Percentiles rank a stretch among this genome's conserved stretches.
Conservation (phyloP, 2,329 filamentous ascomycete species). For the Trematosphaeria pertusa region DNA sequence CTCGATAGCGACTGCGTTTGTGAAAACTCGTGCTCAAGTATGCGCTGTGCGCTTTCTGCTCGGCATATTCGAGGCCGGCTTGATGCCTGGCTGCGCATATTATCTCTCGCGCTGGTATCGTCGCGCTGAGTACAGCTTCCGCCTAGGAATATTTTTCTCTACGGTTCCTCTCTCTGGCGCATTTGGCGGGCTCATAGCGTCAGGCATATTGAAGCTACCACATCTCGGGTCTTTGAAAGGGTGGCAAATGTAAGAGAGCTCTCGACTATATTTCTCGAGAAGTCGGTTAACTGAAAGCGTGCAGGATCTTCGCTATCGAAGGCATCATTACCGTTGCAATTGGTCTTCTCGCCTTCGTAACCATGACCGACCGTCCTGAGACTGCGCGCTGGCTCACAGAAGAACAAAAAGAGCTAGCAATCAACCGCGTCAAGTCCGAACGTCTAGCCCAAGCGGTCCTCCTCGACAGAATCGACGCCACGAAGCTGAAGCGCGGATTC, state of each 20-base stretch:
- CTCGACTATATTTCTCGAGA: neutral
- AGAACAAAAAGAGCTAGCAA: conserved; percentile 68
- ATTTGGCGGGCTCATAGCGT: conserved; percentile 68
- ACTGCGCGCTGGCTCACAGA: conserved; percentile 68
- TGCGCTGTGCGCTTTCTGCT: conserved; percentile 70
- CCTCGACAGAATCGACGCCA: conserved; percentile 65
- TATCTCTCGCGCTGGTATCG: conserved; percentile 74
- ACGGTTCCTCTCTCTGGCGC: conserved; percentile 72
- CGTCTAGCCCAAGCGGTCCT: conserved; percentile 65
- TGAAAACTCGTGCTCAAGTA: conserved; percentile 57
- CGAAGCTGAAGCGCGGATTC: conserved; percentile 66
- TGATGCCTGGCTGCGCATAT: conserved; percentile 75
- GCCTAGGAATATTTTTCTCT: conserved; percentile 69
- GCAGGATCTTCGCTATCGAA: conserved; percentile 68
- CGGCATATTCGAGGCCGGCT: conserved; percentile 69
- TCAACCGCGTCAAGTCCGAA: conserved; percentile 70
- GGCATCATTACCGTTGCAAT: conserved; percentile 67
- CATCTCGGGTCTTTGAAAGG: conserved; percentile 60
- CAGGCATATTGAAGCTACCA: conserved; percentile 65
- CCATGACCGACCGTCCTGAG: conserved; percentile 70
- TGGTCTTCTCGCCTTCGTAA: conserved; percentile 64
- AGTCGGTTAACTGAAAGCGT: neutral
- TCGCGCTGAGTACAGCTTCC: conserved; percentile 69
- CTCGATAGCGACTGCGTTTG: conserved; percentile 69
- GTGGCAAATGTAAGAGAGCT: conserved; percentile 69